These are phyloP conservation scores for Corinectria fuckeliana DNA, from an alignment of 2,329 filamentous ascomycete genomes.

Conservation along the genomic window DNA sequence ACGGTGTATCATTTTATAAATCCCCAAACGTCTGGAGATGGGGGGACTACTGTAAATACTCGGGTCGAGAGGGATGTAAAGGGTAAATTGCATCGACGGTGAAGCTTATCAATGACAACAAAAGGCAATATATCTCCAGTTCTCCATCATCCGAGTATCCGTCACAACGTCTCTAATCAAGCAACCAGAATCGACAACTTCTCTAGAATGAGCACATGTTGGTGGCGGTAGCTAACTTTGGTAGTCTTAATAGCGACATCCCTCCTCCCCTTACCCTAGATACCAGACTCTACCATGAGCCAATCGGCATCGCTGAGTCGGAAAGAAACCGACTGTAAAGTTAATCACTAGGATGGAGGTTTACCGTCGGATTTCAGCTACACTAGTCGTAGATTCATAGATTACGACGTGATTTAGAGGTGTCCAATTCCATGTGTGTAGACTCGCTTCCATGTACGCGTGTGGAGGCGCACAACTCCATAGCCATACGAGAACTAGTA, in stretches of 20 bases:
- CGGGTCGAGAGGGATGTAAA: conserved; percentile 3
- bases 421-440: too few species aligned
- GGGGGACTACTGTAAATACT: background rate
- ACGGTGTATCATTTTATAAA: background rate
- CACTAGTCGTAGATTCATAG: too few species aligned
- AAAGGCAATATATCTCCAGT: background rate
- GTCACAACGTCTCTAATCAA: background rate
- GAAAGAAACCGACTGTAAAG: conserved; percentile 1
- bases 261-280: background rate
- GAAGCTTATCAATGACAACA: background rate
- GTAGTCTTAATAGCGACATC: background rate
- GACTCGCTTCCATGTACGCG: too few species aligned
- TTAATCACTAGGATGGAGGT: background rate
- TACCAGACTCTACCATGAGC: background rate
- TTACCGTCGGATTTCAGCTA: background rate
- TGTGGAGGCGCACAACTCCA: too few species aligned
- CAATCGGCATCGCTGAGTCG: conserved; percentile 4
- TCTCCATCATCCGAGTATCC: background rate
- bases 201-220: background rate
- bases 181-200: background rate
- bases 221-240: background rate
- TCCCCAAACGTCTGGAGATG: background rate
- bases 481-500: too few species aligned
- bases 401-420: background rate
- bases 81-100: background rate